Base-by-base conservation (phyloP, 139 green algal species). In the Asterochloris sp. region DNA sequence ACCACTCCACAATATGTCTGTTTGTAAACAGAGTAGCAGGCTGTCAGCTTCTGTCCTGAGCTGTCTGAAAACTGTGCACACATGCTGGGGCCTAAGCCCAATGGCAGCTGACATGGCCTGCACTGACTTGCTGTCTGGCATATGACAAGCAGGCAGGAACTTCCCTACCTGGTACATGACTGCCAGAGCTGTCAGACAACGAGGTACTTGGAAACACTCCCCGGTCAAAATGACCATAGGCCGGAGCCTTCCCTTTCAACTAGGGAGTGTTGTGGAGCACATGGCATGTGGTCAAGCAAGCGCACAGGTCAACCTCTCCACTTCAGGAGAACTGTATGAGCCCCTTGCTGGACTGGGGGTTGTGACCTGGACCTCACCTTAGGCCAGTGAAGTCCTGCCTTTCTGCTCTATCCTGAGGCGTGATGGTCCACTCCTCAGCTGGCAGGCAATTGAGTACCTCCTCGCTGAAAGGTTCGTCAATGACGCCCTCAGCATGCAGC, bases 361-460 rank as follows among this genome's bases (percentile, higher is more conserved):
- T 69, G n/a, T 16, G 26, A 64, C n/a, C 24, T 16, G 15, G 9
- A 13, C 62, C 47, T n/a, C 62, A 85, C 82, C 82, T 80, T 17
- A n/a, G n/a, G 47, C 12, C 16, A 6, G 92, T 86, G 80, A 99
- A 90, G 89, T 99, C 96, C 23, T 85, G 84, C 12, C 96, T 82
- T 12, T 61, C 24, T 13, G 62, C 69, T 16, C 93, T 38, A 23
- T 98, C 95, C 64, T 91, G 86, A 11, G 86, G 29, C 9, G 84
- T 74, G 27, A 98, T 90, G 78, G 28, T 69, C 96, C 96, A 98
- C 0, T 91, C 92, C 23, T 83, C 88, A n/a, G 77, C 60, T 0
- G 96, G 96, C 78, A 99, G 88, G 86, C 93, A 98, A 24, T 87
- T 92, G 73, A 98, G 81, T 67, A 94, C 95, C 28, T 78, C 79